phyloP scores from a whole-genome alignment of 2,329 filamentous ascomycete genomes.

The Ceratocystis variospora region DNA sequence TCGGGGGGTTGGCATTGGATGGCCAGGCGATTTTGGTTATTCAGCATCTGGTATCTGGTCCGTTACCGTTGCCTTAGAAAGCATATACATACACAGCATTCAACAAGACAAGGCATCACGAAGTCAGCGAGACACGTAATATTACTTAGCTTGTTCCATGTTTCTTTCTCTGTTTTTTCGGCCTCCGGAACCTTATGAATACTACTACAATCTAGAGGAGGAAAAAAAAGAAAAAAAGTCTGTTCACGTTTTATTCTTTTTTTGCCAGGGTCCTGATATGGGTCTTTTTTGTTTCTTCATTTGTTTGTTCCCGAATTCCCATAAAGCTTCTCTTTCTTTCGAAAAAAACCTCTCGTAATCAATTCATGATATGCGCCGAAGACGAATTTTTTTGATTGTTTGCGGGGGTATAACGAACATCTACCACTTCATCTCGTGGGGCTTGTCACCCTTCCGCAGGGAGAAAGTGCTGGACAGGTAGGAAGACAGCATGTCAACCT shows the following conservation, averaged over 20 bases:
- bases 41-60: no score
- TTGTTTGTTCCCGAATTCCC: constrained; percentile 15
- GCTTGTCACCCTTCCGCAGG: constrained; percentile 98
- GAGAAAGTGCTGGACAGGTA: constrained; percentile 96
- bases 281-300: constrained; percentile 17
- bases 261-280: constrained; percentile 16
- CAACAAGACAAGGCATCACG: not conserved
- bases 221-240: constrained; percentile 7
- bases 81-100: not conserved
- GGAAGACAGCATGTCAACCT: constrained; percentile 83
- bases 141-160: constrained; percentile 15
- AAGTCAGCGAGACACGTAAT: not conserved
- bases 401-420: constrained; percentile 25
- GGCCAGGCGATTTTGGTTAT: no score
- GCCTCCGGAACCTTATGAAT: not conserved
- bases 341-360: constrained; percentile 18
- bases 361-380: constrained; percentile 18
- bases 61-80: no score
- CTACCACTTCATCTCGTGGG: constrained; percentile 99
- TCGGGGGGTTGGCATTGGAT: no score
- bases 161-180: constrained; percentile 22
- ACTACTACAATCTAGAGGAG: constrained; percentile 7
- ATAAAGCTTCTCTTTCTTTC: constrained; percentile 16
- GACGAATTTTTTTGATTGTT: constrained; percentile 23
- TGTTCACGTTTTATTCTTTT: constrained; percentile 17